Conservation (phyloP, 306 rosid genomes). For the Trichosanthes cucumerina region DNA sequence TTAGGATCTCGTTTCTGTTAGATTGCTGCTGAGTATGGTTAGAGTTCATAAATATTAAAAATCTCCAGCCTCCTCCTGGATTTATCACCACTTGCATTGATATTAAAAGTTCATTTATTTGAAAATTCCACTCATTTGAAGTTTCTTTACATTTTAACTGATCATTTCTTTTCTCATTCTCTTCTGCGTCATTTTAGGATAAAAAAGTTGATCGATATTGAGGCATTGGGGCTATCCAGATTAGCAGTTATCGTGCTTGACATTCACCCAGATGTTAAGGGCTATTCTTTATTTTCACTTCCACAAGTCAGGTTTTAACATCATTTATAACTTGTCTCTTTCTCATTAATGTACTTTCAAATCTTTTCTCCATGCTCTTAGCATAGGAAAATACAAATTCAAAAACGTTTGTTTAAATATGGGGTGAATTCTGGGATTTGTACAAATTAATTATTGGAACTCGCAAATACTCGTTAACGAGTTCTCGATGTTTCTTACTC, state of each 20-base stretch:
- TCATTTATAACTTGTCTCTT: neutral
- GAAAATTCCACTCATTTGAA: neutral
- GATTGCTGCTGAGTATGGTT: neutral
- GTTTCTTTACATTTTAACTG: neutral
- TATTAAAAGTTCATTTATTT: neutral
- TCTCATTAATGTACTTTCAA: neutral
- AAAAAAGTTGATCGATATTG: constrained; percentile 72
- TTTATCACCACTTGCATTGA: neutral
- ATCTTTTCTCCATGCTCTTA: neutral
- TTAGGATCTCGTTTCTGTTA: neutral
- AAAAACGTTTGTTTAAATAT: too few relatives aligned
- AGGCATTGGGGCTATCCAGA: constrained; percentile 79
- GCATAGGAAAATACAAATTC: neutral
- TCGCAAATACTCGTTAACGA: neutral
- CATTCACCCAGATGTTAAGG: constrained; percentile 72
- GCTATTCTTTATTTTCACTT: constrained; percentile 70
- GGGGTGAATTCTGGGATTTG: too few relatives aligned
- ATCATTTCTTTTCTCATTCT: neutral
- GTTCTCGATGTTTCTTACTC: neutral
- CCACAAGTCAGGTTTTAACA: constrained; percentile 90
- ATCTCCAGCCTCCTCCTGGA: neutral
- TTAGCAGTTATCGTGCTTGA: constrained; percentile 57
- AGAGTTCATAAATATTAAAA: neutral
- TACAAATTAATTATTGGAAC: too few relatives aligned
- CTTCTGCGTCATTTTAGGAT: constrained; percentile 44